A percentile compares a stretch with the other conserved stretches of the same genome.
Evolutionary conservation across 1,139 yeast species (phyloP).

Genomic region (Suhomyces choctaworum): DNA sequence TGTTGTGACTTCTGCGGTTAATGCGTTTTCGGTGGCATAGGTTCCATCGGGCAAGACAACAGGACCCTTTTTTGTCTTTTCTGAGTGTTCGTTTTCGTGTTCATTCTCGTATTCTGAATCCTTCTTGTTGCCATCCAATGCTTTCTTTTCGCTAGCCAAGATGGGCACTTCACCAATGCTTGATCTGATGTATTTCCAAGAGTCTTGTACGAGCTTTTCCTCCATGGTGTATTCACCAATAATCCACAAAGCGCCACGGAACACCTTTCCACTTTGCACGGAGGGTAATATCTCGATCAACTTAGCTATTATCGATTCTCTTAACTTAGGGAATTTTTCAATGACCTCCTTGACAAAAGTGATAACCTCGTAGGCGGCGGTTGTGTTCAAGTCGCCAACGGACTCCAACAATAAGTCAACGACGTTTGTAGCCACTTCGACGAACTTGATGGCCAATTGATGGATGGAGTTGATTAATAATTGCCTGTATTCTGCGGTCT

Average conservation of each 20-base stretch:
- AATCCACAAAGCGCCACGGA: slow-evolving; percentile 94
- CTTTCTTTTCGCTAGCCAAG: slow-evolving; percentile 66
- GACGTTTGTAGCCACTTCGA: slow-evolving; percentile 88
- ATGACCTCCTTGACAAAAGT: slow-evolving; percentile 90
- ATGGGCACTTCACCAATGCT: slow-evolving; percentile 93
- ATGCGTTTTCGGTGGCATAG: slow-evolving; percentile 93
- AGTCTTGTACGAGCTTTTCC: slow-evolving; percentile 70
- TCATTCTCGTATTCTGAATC: slow-evolving; percentile 24
- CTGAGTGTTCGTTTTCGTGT: slow-evolving; percentile 25
- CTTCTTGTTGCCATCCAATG: slow-evolving; percentile 33
- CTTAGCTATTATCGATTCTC: slow-evolving; percentile 64
- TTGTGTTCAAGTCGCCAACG: slow-evolving; percentile 76
- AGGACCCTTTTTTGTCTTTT: slow-evolving; percentile 57
- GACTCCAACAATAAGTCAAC: slow-evolving; percentile 87
- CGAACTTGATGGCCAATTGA: slow-evolving; percentile 82
- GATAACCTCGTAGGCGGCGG: slow-evolving; percentile 88
- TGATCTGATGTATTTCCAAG: slow-evolving; percentile 85
- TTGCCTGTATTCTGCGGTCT: slow-evolving; percentile 84
- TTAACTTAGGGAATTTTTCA: slow-evolving; percentile 83
- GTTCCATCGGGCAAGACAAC: slow-evolving; percentile 96
- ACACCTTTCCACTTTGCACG: slow-evolving; percentile 85
- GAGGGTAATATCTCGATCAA: slow-evolving; percentile 63
- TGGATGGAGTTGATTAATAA: slow-evolving; percentile 86
- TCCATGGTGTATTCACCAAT: slow-evolving; percentile 86
- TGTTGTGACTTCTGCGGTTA: slow-evolving; percentile 46